These are phyloP conservation scores for Arthrobotrys conoides DNA, from an alignment of 2,329 filamentous ascomycete species.

Conservation along the genomic window DNA sequence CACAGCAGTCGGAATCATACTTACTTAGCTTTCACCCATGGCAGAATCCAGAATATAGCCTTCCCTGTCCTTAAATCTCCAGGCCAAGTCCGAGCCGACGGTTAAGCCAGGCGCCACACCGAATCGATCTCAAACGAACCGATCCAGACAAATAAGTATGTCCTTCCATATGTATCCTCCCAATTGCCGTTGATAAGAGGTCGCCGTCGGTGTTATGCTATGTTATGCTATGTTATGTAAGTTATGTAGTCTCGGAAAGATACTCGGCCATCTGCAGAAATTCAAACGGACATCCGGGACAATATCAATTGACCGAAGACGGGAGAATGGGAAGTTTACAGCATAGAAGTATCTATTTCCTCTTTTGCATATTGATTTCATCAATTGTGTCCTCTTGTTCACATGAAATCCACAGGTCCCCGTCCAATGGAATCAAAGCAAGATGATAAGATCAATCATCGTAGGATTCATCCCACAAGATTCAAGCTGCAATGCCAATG, in stretches of 20 bases:
- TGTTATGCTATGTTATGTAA: no score
- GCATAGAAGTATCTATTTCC: no score
- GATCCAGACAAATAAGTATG: not conserved
- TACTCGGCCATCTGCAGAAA: not conserved
- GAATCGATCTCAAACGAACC: not conserved
- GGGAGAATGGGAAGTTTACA: not conserved
- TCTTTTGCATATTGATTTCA: not conserved
- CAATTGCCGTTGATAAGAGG: not conserved
- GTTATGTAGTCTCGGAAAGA: no score
- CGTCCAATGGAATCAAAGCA: not conserved
- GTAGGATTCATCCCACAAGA: conserved; percentile 17
- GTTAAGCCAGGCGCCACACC: not conserved
- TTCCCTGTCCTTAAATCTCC: conserved; percentile 8
- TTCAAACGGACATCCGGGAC: conserved; percentile 7
- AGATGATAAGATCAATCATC: not conserved
- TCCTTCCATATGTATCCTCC: not conserved
- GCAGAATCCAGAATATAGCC: not conserved
- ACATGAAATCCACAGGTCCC: not conserved
- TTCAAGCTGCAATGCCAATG: no score
- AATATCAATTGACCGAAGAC: not conserved
- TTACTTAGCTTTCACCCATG: not conserved
- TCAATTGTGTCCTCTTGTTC: not conserved
- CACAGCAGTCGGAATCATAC: not conserved
- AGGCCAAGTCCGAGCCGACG: not conserved
- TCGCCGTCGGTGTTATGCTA: no score